phyloP scores from a whole-genome alignment of 306 rosid species.

The Arachis hypogaea region DNA sequence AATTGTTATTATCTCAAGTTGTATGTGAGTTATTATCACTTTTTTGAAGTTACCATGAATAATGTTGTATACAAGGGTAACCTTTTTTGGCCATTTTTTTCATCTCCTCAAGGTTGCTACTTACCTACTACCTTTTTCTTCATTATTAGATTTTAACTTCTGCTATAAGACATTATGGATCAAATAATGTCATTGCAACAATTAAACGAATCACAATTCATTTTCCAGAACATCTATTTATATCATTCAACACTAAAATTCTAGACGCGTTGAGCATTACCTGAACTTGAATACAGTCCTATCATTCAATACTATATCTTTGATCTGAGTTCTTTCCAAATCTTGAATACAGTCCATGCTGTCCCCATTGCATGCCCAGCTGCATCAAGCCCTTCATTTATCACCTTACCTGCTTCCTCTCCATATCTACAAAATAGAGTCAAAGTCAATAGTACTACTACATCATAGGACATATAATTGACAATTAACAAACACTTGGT shows the following conservation, averaged over 20 bases:
- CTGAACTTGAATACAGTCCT: too few relatives aligned
- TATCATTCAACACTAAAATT: not conserved
- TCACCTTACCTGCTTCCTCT: conserved; percentile 64
- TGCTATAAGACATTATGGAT: not conserved
- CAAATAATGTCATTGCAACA: not conserved
- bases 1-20: not conserved
- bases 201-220: not conserved
- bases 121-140: not conserved
- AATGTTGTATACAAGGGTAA: not conserved
- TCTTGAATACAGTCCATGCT: conserved; percentile 90
- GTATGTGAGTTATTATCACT: not conserved
- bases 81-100: not conserved
- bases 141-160: not conserved
- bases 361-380: conserved; percentile 89
- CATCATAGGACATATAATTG: not conserved
- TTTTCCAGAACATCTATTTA: conserved; percentile 1
- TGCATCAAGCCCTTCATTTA: conserved; percentile 80
- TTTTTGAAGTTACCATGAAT: conserved; percentile 27
- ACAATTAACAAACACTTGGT: not conserved
- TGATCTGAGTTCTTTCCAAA: conserved; percentile 79
- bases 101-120: not conserved
- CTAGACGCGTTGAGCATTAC: not conserved
- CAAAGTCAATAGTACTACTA: not conserved
- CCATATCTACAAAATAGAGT: conserved; percentile 57
- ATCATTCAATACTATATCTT: conserved; percentile 32